Evolutionary conservation across 2,329 filamentous ascomycete species (phyloP), one percentile per base, ranked within the genome.

Genomic region (Aspergillus tanneri): DNA sequence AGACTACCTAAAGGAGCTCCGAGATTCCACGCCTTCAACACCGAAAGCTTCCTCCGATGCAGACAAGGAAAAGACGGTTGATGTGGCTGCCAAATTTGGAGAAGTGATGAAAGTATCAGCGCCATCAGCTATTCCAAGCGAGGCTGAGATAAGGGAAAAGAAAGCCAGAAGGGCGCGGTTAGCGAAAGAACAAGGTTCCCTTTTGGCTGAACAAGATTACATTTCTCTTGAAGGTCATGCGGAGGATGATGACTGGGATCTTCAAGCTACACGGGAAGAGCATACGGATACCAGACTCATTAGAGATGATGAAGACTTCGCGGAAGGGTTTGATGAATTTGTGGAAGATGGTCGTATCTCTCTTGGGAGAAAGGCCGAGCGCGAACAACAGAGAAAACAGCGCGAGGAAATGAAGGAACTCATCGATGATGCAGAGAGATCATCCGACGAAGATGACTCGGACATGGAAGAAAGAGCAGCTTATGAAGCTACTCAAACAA

Each of bases 271-370:
- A 14, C 82, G 83, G 59, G 83, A 82, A 55, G 82, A 85, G 59
- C 83, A 86, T 55, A 80, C 82, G 25, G 80, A 90, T 52, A 87
- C 86, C 5, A 81, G 92, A 1, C 78, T 97, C 2, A 80, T 90
- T 5, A 81, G 79, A 34, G 90, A 96, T 25, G 92, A 97, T 59
- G 92, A 97, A 65, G 90, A 97, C 62, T 80, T 96, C 0, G 88
- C 88, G 28, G 93, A 97, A 71, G 91, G 90, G 0, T 97, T 95
- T 59, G 92, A 97, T 51, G 86, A 92, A 46, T 96, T 88, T 60
- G 88, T 93, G 7, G 88, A 93, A 32, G 89, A 96, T 63, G 90
- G 88, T 7, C 82, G 83, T 6, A 81, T 96, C 8, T 82, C 88
- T 1, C 76, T 96, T 0, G 89, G 90, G 25, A 83, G 80, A 53